Evolutionary conservation across 768 basidiomycete genomes (phyloP), one percentile per base, ranked within the genome.

Genomic region (Pleurotus tuoliensis): DNA sequence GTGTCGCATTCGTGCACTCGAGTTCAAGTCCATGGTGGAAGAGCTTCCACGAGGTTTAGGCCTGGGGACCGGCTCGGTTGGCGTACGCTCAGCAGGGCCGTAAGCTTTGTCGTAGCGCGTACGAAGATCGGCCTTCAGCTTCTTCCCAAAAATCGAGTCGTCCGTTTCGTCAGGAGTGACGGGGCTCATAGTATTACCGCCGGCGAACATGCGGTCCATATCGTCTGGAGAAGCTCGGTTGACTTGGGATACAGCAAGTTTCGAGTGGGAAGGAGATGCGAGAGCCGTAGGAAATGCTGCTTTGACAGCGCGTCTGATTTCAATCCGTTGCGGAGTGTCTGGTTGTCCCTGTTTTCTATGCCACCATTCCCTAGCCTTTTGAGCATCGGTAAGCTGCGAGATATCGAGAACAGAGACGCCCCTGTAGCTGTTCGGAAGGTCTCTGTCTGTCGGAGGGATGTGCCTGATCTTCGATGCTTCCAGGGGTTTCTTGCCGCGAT

Each of bases 401-500:
- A 53, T 53, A 13, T 53, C 51, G 11, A 53, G 39, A 13, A 53
- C 51, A 25, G 37, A n/a, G 5, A 41, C 15, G 37, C 51, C 51
- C 15, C 15, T 20, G 51, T 53, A 53, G 8, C 12, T 38, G 15
- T 41, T 40, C 6, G 51, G 51, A n/a, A 53, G 51, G 18, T 18
- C 18, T 27, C 51, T 37, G 25, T 53, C 51, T 4, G 11, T n/a
- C 20, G 51, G 20, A 15, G 39, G 37, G 2, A 53, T 30, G 39
- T 53, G 25, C 13, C 41, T 34, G 8, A 53, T 53, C 51, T 25
- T 53, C 5, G 51, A 53, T 20, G 39, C 51, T 2, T 39, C 13
- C 39, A 53, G 7, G 15, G 51, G 51, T 12, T 20, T 39, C 27
- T 30, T 53, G 37, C 51, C 51, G 39, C 51, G 51, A 53, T 53